Evolutionary conservation across 2,329 filamentous ascomycete species (phyloP), one percentile per base, ranked within the genome.

Genomic region (Boeremia lycopersici): DNA sequence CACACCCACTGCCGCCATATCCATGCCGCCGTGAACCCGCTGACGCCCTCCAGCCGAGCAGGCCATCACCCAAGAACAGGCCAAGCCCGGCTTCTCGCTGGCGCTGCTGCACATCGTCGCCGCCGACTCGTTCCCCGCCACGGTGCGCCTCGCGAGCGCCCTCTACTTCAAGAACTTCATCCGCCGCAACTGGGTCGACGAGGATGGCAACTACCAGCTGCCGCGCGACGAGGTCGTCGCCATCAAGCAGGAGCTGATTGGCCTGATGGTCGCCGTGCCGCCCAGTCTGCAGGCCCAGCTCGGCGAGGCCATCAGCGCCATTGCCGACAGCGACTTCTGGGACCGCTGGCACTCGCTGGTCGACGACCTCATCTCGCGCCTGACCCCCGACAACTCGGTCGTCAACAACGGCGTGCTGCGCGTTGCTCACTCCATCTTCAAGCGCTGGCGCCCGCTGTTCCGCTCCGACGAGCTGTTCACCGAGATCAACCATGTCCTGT

Each of bases 161-260:
- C 83, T 99, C 56, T 95, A 90, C 80, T 99, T 99, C 85, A 99
- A 99, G 79, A 99, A 99, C 81, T 96, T 96, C 76, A 92, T 99
- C 71, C 89, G 90, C 76, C 86, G 89, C 72, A 95, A 92, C 81
- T 99, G 96, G 86, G 90, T 91, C 67, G 91, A 98, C 76, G 93
- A 96, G 72, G 90, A 97, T 77, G 93, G 95, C 72, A 89, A 89
- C 75, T 95, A 99, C 82, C 95, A 93, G 78, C 85, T 99, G 33
- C 86, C 90, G 11, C 74, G 82, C 58, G 84, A 90, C 64, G 95
- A 98, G 80, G 93, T 99, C 33, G 78, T 81, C 26, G 90, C 90
- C 38, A 96, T 99, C 81, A 99, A 99, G 80, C 86, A 87, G 70
- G 93, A 97, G 80, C 86, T 99, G 59, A 93, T 99, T 68, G 93